Percentiles rank a stretch among this genome's conserved stretches.
Evolutionary conservation across 768 basidiomycete genomes (phyloP).

Genomic region (Multifurca ochricompacta): DNA sequence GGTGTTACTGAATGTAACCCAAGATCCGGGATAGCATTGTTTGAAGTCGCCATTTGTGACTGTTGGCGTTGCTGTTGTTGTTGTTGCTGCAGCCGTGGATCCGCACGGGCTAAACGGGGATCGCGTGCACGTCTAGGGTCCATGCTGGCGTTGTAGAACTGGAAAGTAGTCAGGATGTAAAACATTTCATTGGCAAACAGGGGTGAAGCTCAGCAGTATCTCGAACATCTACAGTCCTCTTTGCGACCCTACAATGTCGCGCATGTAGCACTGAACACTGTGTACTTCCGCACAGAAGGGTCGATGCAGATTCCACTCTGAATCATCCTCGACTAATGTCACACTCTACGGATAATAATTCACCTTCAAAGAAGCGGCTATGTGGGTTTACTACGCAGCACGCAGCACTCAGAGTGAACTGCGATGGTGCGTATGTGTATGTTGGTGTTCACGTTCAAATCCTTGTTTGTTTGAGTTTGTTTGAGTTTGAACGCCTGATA

Average conservation of each 20-base stretch:
- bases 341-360: not conserved
- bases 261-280: conserved; percentile 9
- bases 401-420: not conserved
- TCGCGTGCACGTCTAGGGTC: conserved; percentile 78
- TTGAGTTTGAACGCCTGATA: too few species aligned
- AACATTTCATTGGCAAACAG: conserved; percentile 18
- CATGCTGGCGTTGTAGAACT: conserved; percentile 35
- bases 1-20: conserved; percentile 19
- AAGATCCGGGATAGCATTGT: conserved; percentile 10
- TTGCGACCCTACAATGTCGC: conserved; percentile 45
- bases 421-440: not conserved
- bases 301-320: conserved; percentile 89
- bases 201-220: conserved; percentile 76
- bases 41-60: not conserved
- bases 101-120: conserved; percentile 65
- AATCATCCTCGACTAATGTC: conserved; percentile 53
- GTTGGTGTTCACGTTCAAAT: not conserved
- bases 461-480: too few species aligned
- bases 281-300: conserved; percentile 33
- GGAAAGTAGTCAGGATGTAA: conserved; percentile 15
- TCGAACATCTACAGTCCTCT: conserved; percentile 78
- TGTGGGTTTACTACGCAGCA: not conserved
- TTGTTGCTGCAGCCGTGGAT: conserved; percentile 53
- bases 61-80: conserved; percentile 20
- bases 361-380: conserved; percentile 9